A percentile compares a stretch with the other conserved stretches of the same genome.
Evolutionary conservation across 83 land plant genomes (phyloP).

Genomic region (Diphasiastrum complanatum): DNA sequence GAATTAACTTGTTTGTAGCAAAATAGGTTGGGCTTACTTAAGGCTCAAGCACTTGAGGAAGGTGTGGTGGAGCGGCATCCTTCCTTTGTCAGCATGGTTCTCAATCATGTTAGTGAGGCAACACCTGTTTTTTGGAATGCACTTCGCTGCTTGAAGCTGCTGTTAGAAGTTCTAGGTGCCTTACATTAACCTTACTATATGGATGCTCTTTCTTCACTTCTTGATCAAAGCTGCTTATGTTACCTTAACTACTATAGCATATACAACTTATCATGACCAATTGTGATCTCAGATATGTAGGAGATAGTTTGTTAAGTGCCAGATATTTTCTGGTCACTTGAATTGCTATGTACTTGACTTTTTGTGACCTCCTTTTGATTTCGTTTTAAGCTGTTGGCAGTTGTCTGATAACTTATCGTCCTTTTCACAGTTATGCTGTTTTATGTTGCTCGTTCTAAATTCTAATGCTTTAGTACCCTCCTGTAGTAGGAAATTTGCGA

Average conservation of each 20-base stretch:
- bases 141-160: slow-evolving; percentile 61
- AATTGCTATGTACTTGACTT: too few relatives aligned
- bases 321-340: too few relatives aligned
- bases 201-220: neutral
- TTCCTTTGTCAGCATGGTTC: slow-evolving; percentile 68
- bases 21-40: slow-evolving; percentile 65
- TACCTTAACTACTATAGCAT: neutral
- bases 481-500: too few relatives aligned
- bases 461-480: too few relatives aligned
- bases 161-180: slow-evolving; percentile 79
- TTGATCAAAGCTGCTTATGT: neutral
- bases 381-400: too few relatives aligned
- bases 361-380: too few relatives aligned
- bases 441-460: too few relatives aligned
- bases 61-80: slow-evolving; percentile 89
- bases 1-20: neutral
- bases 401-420: too few relatives aligned
- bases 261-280: too few relatives aligned
- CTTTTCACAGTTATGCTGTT: too few relatives aligned
- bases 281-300: too few relatives aligned
- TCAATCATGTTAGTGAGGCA: slow-evolving; percentile 90
- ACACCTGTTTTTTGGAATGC: slow-evolving; percentile 71
- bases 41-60: slow-evolving; percentile 78
- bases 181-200: neutral
- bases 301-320: too few relatives aligned